A percentile compares a stretch with the other conserved stretches of the same genome.
These are phyloP conservation scores for Russula griseocarnosa DNA, from an alignment of 768 basidiomycete genomes.

Conservation along the genomic window DNA sequence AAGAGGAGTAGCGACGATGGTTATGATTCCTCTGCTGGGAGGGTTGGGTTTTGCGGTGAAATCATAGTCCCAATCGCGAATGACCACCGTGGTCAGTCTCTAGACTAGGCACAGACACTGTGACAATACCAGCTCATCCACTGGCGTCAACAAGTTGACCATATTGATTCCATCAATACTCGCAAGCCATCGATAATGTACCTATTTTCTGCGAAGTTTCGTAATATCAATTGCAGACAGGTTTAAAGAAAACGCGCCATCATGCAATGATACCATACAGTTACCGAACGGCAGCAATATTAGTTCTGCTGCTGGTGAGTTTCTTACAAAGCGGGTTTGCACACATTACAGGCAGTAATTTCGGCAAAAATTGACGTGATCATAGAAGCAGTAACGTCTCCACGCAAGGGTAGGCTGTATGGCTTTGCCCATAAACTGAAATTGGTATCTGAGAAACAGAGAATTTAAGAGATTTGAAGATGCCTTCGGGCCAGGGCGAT, in stretches of 20 bases:
- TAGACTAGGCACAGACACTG: background rate
- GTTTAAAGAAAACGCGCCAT: background rate
- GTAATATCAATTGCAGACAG: background rate
- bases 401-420: background rate
- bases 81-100: background rate
- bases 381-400: slow-evolving; percentile 10
- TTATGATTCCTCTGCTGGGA: too few species aligned
- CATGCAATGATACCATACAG: background rate
- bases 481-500: background rate
- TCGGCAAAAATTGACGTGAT: background rate
- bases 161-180: too few species aligned
- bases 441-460: background rate
- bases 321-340: background rate
- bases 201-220: background rate
- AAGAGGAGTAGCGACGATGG: too few species aligned
- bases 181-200: too few species aligned
- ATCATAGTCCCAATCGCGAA: background rate
- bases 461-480: background rate
- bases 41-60: background rate
- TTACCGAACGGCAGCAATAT: background rate
- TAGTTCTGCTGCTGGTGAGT: background rate
- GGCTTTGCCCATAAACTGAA: background rate
- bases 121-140: too few species aligned
- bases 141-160: background rate
- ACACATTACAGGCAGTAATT: background rate